Evolutionary conservation across 1,139 yeast genomes (phyloP), one percentile per base, ranked within the genome.

Genomic region (Lizanozyma gosingica): DNA sequence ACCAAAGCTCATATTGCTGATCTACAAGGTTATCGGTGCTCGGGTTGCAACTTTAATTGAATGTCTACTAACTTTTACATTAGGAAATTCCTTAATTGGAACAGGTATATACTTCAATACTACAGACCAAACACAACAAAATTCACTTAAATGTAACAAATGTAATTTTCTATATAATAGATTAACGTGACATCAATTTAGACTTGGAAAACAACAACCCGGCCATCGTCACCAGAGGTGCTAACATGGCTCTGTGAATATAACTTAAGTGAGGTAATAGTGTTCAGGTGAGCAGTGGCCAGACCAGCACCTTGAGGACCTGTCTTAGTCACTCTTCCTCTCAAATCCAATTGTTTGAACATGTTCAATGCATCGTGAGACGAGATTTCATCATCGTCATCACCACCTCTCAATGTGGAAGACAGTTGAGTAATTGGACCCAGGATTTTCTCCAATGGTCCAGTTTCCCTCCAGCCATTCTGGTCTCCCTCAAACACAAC

Each of bases 291-390:
- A 45, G 86, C 78, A 15, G 96, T 87, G 45, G 73, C 73, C 55
- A 83, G 71, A 39, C 75, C 76, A 41, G 74, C 71, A 33, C 62
- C 56, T 34, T 74, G 65, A 18, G 48, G 49, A 56, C 72, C 53
- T 17, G 67, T 63, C 45, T 71, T 67, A 48, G 73, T 69, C 40
- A 77, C 80, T 44, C 86, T 76, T 42, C 98, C 98, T 71, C 88
- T 90, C 61, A 92, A 75, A 63, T 92, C 99, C 73, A 92, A 71
- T 62, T 92, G 96, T 62, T 88, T 83, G 67, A 94, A 94, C 92
- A 92, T 87, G 64, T 85, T 85, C 59, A 92, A 75, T 14, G 97
- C 97, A 46, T 88, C 83, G 50, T 82, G 83, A 44, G 83, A 80
- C 18, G 80, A 70, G 40, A 77, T 71, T 55, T 82, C 92, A 43